A percentile compares a stretch with the other conserved stretches of the same genome.
phyloP scores from a whole-genome alignment of 371 early-diverging fungal genomes.

The Coemansia sp. region DNA sequence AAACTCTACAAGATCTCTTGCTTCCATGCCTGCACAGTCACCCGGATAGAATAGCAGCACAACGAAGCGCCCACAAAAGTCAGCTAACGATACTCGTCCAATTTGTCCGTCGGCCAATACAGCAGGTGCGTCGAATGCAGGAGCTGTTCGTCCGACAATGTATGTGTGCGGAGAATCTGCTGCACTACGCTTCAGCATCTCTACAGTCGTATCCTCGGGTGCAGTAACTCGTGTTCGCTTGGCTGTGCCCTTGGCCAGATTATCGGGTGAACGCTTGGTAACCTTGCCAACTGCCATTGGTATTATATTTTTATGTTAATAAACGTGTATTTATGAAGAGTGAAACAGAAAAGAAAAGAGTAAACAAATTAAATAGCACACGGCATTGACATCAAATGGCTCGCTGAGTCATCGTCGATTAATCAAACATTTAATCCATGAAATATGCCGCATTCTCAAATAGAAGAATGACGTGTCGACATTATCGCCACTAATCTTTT shows the following conservation, averaged over 20 bases:
- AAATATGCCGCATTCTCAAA: no score
- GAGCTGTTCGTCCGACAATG: conserved; percentile 12
- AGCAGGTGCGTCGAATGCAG: conserved; percentile 10
- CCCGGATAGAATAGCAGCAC: conserved; percentile 79
- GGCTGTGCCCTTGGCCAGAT: not conserved
- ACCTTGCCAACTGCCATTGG: no score
- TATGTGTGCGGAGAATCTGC: not conserved
- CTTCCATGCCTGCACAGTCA: conserved; percentile 74
- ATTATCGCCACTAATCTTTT: no score
- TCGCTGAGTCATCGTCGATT: no score
- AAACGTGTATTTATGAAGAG: no score
- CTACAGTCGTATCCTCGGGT: not conserved
- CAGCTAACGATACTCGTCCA: conserved; percentile 63
- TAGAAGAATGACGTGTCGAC: no score
- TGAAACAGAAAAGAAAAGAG: no score
- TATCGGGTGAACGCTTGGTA: no score
- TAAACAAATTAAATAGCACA: no score
- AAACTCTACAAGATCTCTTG: conserved; percentile 82
- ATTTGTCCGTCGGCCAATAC: conserved; percentile 55
- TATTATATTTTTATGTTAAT: no score
- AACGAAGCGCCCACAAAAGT: conserved; percentile 69
- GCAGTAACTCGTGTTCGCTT: not conserved
- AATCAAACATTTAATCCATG: no score
- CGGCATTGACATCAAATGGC: no score
- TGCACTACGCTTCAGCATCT: not conserved